A percentile compares a stretch with the other conserved stretches of the same genome.
Conservation (phyloP, 1,139 yeast genomes). For the Pichia sp. region DNA sequence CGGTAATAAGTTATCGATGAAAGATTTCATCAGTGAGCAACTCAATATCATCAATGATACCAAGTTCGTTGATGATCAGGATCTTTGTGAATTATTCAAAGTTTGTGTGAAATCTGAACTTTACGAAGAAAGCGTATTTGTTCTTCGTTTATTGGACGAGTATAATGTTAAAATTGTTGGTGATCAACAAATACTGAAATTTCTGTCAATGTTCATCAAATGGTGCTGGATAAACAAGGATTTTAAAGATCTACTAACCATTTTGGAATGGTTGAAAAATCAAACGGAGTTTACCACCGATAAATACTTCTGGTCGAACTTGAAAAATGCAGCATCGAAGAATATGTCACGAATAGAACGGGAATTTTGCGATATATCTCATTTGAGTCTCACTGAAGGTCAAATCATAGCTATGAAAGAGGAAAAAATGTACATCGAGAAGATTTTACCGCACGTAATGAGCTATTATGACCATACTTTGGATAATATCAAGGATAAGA, state of each 20-base stretch:
- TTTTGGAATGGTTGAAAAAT: slow-evolving; percentile 23
- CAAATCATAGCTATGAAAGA: slow-evolving; percentile 4
- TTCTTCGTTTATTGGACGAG: slow-evolving; percentile 9
- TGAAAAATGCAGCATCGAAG: slow-evolving; percentile 11
- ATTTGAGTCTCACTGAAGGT: not conserved
- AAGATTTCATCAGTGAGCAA: slow-evolving; percentile 12
- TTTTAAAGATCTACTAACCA: slow-evolving; percentile 18
- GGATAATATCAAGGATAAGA: slow-evolving; percentile 14
- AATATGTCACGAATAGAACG: slow-evolving; percentile 1
- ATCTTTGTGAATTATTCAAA: slow-evolving; percentile 15
- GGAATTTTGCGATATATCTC: slow-evolving; percentile 1
- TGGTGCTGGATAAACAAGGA: slow-evolving; percentile 20
- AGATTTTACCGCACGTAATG: slow-evolving; percentile 13
- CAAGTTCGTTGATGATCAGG: slow-evolving; percentile 8
- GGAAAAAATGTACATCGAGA: slow-evolving; percentile 9
- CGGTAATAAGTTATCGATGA: slow-evolving; percentile 9
- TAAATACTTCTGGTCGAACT: slow-evolving; percentile 18
- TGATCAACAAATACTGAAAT: slow-evolving; percentile 20
- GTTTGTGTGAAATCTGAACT: slow-evolving; percentile 15
- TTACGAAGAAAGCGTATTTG: slow-evolving; percentile 6
- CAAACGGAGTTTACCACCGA: slow-evolving; percentile 20
- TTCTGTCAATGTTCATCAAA: slow-evolving; percentile 21
- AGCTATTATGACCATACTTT: slow-evolving; percentile 18
- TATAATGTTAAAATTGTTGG: slow-evolving; percentile 9
- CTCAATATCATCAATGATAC: slow-evolving; percentile 7